Evolutionary conservation across 192 early-diverging fungal species (phyloP).

Genomic region (Coemansia reversa): DNA sequence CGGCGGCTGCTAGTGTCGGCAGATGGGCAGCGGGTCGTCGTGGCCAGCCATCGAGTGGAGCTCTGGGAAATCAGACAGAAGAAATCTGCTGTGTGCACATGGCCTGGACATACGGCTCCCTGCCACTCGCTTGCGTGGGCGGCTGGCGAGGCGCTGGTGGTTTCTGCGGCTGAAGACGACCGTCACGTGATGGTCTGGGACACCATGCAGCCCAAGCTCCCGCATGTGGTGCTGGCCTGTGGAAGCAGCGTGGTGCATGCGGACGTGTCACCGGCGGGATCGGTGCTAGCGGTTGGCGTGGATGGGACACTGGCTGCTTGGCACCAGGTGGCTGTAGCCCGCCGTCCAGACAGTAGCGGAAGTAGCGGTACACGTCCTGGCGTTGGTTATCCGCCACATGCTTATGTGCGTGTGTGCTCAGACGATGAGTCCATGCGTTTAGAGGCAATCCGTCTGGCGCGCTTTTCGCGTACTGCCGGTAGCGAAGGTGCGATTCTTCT

Average conservation of each 20-base stretch:
- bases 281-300: constrained; percentile 34
- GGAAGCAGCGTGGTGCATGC: constrained; percentile 27
- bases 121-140: constrained; percentile 41
- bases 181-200: constrained; percentile 47
- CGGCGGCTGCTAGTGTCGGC: constrained; percentile 20
- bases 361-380: background rate
- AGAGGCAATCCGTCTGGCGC: constrained; percentile 26
- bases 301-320: constrained; percentile 35
- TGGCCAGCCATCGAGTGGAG: constrained; percentile 46
- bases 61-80: constrained; percentile 25
- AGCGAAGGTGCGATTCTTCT: constrained; percentile 31
- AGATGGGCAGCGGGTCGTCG: constrained; percentile 28
- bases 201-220: constrained; percentile 4
- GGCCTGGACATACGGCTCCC: constrained; percentile 34
- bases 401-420: constrained; percentile 19
- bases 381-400: constrained; percentile 33
- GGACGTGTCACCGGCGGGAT: constrained; percentile 34
- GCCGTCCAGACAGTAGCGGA: background rate
- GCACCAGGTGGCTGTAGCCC: constrained; percentile 37
- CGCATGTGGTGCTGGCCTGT: constrained; percentile 21
- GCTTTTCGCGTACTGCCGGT: constrained; percentile 42
- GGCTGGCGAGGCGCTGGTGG: constrained; percentile 30
- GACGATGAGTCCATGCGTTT: background rate
- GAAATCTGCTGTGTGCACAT: constrained; percentile 5
- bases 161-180: constrained; percentile 35